phyloP scores from a whole-genome alignment of 2,329 filamentous ascomycete species.

The Epichloe bromicola region DNA sequence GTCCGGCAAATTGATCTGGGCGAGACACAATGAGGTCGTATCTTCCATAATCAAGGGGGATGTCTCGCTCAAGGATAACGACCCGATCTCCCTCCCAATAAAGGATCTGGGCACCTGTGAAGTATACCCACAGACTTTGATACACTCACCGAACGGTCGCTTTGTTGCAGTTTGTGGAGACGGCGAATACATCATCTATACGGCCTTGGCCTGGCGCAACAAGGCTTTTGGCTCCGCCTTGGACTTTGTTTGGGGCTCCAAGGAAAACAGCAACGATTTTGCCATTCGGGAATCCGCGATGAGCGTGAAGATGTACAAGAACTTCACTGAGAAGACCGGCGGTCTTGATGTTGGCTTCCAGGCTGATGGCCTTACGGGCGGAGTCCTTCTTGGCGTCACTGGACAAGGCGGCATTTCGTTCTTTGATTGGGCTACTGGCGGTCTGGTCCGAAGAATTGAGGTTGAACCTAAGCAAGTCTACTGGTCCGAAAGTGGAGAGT shows the following conservation, averaged over 20 bases:
- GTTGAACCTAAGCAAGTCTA: slow-evolving; percentile 65
- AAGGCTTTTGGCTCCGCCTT: slow-evolving; percentile 92
- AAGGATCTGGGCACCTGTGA: slow-evolving; percentile 96
- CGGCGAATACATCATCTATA: slow-evolving; percentile 98
- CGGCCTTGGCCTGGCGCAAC: slow-evolving; percentile 89
- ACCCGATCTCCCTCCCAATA: slow-evolving; percentile 71
- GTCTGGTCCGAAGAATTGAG: slow-evolving; percentile 84
- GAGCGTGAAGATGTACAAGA: slow-evolving; percentile 94
- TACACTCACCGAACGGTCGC: slow-evolving; percentile 90
- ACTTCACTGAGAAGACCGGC: slow-evolving; percentile 84
- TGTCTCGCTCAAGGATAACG: slow-evolving; percentile 71
- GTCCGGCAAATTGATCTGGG: slow-evolving; percentile 93
- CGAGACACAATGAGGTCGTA: slow-evolving; percentile 86
- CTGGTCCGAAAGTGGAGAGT: slow-evolving; percentile 94
- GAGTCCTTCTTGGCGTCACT: slow-evolving; percentile 83
- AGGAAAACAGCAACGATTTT: slow-evolving; percentile 97
- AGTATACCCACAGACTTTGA: slow-evolving; percentile 86
- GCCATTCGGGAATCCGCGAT: slow-evolving; percentile 90
- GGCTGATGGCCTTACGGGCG: slow-evolving; percentile 80
- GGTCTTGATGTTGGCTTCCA: slow-evolving; percentile 91
- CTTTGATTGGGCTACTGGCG: slow-evolving; percentile 90
- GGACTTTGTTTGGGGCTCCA: slow-evolving; percentile 94
- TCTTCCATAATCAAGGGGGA: slow-evolving; percentile 90
- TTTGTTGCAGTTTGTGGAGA: slow-evolving; percentile 77
- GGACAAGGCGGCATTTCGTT: slow-evolving; percentile 90